Percentiles rank a stretch among this genome's conserved stretches.
Conservation (phyloP, 2,329 filamentous ascomycete species). For the Leptographium wingfieldii region DNA sequence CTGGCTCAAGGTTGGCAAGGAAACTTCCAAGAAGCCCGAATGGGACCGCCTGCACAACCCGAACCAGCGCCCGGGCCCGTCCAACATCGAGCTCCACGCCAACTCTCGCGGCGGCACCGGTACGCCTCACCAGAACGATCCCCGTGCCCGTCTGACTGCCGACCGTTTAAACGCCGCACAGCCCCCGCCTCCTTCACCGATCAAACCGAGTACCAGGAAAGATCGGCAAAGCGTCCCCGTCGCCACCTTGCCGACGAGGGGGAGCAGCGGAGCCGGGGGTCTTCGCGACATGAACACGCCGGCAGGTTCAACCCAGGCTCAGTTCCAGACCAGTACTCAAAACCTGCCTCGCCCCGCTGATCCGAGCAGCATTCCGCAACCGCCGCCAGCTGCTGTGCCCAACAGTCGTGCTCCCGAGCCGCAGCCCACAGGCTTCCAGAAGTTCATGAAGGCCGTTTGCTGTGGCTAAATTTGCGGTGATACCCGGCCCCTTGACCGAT, state of each 20-base stretch:
- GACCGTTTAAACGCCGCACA: conserved; percentile 91
- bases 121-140: conserved; percentile 43
- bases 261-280: conserved; percentile 62
- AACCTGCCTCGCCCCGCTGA: conserved; percentile 60
- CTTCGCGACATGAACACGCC: conserved; percentile 69
- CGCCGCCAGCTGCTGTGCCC: conserved; percentile 25
- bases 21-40: conserved; percentile 61
- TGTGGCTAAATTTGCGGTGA: conserved; percentile 51
- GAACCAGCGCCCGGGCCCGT: conserved; percentile 66
- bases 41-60: conserved; percentile 71
- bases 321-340: conserved; percentile 91
- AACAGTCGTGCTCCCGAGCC: conserved; percentile 50
- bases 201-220: conserved; percentile 63
- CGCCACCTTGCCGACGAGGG: conserved; percentile 62
- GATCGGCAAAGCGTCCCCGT: conserved; percentile 66
- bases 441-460: conserved; percentile 85
- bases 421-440: conserved; percentile 74
- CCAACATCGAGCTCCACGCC: conserved; percentile 72
- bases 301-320: conserved; percentile 83
- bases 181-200: conserved; percentile 76
- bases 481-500: neutral
- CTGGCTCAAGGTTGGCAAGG: conserved; percentile 94
- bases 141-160: conserved; percentile 55
- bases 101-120: conserved; percentile 54
- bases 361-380: conserved; percentile 28